Evolutionary conservation across 2,329 filamentous ascomycete species (phyloP).

Genomic region (Thelonectria blattea): DNA sequence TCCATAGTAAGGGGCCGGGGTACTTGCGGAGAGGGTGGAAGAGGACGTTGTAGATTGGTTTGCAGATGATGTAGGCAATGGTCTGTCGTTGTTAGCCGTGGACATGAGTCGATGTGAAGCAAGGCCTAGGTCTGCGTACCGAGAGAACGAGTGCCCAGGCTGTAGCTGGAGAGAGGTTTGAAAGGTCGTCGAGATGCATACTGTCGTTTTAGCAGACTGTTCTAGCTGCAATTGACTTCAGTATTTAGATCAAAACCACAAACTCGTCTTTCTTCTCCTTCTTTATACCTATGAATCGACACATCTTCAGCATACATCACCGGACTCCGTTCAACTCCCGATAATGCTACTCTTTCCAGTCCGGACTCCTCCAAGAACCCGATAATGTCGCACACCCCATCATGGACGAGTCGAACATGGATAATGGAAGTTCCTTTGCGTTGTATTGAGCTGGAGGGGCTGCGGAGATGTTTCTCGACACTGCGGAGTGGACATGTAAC

Average conservation of each 20-base stretch:
- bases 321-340: neutral
- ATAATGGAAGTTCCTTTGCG: neutral
- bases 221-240: neutral
- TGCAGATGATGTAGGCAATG: neutral
- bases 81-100: neutral
- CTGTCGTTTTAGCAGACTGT: neutral
- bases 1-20: conserved; percentile 10
- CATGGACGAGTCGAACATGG: neutral
- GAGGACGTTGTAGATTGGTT: conserved; percentile 1
- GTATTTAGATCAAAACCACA: neutral
- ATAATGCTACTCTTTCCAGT: neutral
- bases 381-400: neutral
- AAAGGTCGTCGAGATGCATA: neutral
- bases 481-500: neutral
- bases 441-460: neutral
- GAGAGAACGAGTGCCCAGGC: neutral
- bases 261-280: neutral
- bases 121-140: neutral
- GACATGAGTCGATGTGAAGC: neutral
- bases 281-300: neutral
- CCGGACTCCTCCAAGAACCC: neutral
- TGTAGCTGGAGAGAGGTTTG: neutral
- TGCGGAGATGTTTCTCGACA: neutral
- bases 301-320: neutral
- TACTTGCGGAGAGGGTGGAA: conserved; percentile 10